These are phyloP conservation scores for Leccinum fallax DNA, from an alignment of 1,284 basidiomycete species.

Conservation along the genomic window DNA sequence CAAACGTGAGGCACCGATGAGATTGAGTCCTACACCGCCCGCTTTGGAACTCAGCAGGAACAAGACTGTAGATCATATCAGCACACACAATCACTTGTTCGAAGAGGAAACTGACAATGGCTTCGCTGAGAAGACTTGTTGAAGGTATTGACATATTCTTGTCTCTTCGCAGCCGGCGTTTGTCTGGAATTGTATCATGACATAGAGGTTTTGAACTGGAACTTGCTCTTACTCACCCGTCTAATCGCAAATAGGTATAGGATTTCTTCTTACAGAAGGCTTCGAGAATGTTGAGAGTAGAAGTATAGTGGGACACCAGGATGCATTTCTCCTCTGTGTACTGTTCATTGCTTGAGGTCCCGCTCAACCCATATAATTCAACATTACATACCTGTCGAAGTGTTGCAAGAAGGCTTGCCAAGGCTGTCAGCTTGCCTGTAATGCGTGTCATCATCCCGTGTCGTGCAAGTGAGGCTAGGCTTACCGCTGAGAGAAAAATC, in stretches of 20 bases:
- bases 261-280: constrained; percentile 75
- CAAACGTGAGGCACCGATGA: constrained; percentile 87
- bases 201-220: background rate
- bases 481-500: constrained; percentile 80
- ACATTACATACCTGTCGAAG: constrained; percentile 55
- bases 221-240: constrained; percentile 61
- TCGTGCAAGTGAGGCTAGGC: constrained; percentile 14
- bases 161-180: constrained; percentile 79
- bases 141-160: constrained; percentile 82
- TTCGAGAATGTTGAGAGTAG: constrained; percentile 92
- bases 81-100: constrained; percentile 7
- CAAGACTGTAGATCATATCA: constrained; percentile 58
- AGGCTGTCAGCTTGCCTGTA: constrained; percentile 79
- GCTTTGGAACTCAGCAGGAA: constrained; percentile 96
- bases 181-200: constrained; percentile 48
- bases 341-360: constrained; percentile 35
- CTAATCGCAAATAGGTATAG: constrained; percentile 85
- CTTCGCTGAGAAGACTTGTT: constrained; percentile 72
- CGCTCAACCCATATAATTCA: background rate
- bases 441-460: background rate
- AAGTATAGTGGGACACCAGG: constrained; percentile 87
- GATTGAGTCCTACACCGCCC: constrained; percentile 93
- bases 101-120: constrained; percentile 55
- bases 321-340: constrained; percentile 92
- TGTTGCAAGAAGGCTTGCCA: constrained; percentile 72